Evolutionary conservation across 1,284 basidiomycete species (phyloP), one percentile per base, ranked within the genome.

Genomic region (Ceratobasidium sp.): DNA sequence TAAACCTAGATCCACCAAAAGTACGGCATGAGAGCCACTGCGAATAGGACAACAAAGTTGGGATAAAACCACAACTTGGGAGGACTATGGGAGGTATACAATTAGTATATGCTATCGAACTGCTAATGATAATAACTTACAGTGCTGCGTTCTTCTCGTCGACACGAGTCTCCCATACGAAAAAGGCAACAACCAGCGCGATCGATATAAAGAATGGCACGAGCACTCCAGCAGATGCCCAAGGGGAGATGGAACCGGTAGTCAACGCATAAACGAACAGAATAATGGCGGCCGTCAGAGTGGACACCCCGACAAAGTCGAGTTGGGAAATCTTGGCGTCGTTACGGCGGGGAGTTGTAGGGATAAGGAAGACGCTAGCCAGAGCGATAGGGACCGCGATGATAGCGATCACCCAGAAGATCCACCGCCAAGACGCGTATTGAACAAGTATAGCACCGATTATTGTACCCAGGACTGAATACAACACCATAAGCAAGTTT

Each of bases 261-360:
- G 86, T 87, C 27, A 87, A 79, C 1, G 84, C 84, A 75, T 84
- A 86, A 48, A 87, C 84, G 79, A 87, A 85, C 31, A 87, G 79
- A 22, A n/a, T 43, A 22, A 39, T 58, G 75, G 48, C 54, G 81
- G 82, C 77, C 0, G 81, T 83, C 53, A 83, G 76, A 43, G 79
- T 75, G 0, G 68, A 77, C 65, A 83, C 79, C 49, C 82, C 82
- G 6, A 79, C 64, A 37, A 79, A 53, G 75, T 83, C 83, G 43
- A 83, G 78, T 19, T 64, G 75, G 27, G 74, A 77, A 75, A 79
- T 77, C 81, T 76, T 78, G 81, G 14, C 76, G 48, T 61, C 27
- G 39, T 37, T 22, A 27, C 16, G 29, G 27, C 43, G 54, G 37
- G 6, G 62, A 22, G 16, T 79, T 5, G 79, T 65, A 1, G 83